phyloP scores from a whole-genome alignment of 768 basidiomycete species.

The Amanita rimosa region DNA sequence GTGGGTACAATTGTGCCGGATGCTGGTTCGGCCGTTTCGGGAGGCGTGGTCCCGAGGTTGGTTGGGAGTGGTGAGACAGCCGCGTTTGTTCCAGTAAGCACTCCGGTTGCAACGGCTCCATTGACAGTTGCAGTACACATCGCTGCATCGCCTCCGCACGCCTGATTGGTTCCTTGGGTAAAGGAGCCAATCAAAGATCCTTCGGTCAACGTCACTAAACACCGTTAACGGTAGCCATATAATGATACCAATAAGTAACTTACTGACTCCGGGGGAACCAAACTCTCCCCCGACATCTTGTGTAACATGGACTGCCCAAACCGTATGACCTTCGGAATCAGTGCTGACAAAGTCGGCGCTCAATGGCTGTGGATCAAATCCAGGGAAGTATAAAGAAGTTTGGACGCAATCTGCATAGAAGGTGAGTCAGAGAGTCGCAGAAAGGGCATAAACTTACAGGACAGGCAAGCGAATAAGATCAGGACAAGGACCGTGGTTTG shows the following conservation, averaged over 20 bases:
- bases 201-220: not conserved
- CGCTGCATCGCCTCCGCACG: not conserved
- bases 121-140: not conserved
- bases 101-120: not conserved
- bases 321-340: not conserved
- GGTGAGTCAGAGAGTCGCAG: not conserved
- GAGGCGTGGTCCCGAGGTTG: not conserved
- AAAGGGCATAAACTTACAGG: not conserved
- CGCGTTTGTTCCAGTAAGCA: not conserved
- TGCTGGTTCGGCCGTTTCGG: not conserved
- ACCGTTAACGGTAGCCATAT: not conserved
- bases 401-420: not conserved
- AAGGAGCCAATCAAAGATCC: no score
- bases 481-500: not conserved
- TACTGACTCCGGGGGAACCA: not conserved
- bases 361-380: not conserved
- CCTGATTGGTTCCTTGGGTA: no score
- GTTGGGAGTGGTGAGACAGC: not conserved
- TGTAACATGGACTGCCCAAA: not conserved
- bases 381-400: not conserved
- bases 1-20: not conserved
- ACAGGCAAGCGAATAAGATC: not conserved
- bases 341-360: constrained; percentile 3
- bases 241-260: not conserved
- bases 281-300: not conserved